Evolutionary conservation across 139 green algal genomes (phyloP).

Genomic region (Mychonastes homosphaera): DNA sequence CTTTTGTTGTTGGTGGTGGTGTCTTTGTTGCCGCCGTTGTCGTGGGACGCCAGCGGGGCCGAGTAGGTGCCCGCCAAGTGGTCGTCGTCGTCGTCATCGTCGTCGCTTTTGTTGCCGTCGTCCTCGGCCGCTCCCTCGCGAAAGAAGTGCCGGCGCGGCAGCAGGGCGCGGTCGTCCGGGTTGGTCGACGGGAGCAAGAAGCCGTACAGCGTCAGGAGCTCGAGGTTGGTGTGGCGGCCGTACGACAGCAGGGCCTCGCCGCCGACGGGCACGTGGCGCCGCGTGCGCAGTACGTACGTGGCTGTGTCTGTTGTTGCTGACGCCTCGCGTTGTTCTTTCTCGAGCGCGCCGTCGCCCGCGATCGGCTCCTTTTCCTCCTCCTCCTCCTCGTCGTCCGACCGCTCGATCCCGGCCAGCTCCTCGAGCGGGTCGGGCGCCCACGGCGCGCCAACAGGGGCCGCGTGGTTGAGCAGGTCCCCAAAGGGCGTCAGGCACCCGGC

Average conservation of each 20-base stretch:
- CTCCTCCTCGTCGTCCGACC: not conserved
- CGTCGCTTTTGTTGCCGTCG: too few species aligned
- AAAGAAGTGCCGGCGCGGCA: too few species aligned
- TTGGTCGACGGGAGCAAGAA: constrained; percentile 47
- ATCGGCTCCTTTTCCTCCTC: not conserved
- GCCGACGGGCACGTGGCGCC: not conserved
- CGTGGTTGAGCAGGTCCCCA: constrained; percentile 84
- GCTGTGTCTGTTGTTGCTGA: not conserved
- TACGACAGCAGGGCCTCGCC: constrained; percentile 79
- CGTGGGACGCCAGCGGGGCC: too few species aligned
- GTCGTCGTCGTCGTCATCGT: too few species aligned
- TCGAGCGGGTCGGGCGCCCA: constrained; percentile 24
- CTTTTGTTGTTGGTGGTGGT: too few species aligned
- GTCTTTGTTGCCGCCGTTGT: too few species aligned
- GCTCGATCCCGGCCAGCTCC: not conserved
- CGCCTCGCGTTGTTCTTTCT: not conserved
- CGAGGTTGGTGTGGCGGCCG: constrained; percentile 72
- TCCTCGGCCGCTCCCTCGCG: too few species aligned
- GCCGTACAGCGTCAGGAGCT: constrained; percentile 79
- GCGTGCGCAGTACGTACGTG: not conserved
- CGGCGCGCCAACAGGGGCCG: constrained; percentile 45
- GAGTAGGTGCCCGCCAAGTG: too few species aligned
- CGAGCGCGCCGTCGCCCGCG: too few species aligned
- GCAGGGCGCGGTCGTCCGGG: not conserved
- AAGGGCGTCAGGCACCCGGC: constrained; percentile 68